phyloP scores from a whole-genome alignment of 2,329 filamentous ascomycete genomes.

The Neofusicoccum sp. region DNA sequence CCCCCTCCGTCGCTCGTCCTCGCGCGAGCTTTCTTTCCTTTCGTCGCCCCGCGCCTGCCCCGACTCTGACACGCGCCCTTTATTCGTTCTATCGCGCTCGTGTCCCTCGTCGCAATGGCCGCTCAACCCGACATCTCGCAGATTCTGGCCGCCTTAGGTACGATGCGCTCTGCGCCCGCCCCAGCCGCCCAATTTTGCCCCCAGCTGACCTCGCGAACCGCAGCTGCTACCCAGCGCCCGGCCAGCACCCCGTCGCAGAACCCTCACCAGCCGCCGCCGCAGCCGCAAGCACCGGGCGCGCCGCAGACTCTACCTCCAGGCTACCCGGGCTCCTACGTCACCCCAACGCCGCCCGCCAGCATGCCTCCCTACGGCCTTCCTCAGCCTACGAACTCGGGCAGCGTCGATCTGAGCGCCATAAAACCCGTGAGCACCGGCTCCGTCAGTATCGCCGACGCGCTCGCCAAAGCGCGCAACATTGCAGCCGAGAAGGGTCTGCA shows the following conservation, averaged over 20 bases:
- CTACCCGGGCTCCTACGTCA: conserved; percentile 46
- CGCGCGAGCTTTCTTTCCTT: conserved; percentile 4
- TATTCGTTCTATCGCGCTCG: background rate
- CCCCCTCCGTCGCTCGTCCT: conserved; percentile 4
- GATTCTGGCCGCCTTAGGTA: conserved; percentile 43
- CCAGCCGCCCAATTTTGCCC: conserved; percentile 2
- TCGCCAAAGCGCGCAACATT: conserved; percentile 81
- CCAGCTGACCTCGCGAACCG: background rate
- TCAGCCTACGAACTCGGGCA: conserved; percentile 72
- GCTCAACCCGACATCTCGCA: conserved; percentile 41
- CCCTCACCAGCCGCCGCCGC: conserved; percentile 44
- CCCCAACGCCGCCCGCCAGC: conserved; percentile 43
- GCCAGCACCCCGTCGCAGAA: conserved; percentile 52
- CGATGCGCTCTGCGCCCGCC: conserved; percentile 19
- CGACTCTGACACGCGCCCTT: background rate
- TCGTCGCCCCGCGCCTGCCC: background rate
- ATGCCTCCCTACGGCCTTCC: conserved; percentile 56
- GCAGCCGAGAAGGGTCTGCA: conserved; percentile 74
- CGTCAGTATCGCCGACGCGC: conserved; percentile 80
- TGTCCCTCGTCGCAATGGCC: conserved; percentile 30
- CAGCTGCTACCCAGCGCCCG: conserved; percentile 53
- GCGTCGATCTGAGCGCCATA: conserved; percentile 77
- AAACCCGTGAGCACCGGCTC: conserved; percentile 79
- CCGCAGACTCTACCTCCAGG: conserved; percentile 40
- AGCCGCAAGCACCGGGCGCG: conserved; percentile 47